phyloP scores from a whole-genome alignment of 31 red algal genomes.

The Asparagopsis taxiformis region DNA sequence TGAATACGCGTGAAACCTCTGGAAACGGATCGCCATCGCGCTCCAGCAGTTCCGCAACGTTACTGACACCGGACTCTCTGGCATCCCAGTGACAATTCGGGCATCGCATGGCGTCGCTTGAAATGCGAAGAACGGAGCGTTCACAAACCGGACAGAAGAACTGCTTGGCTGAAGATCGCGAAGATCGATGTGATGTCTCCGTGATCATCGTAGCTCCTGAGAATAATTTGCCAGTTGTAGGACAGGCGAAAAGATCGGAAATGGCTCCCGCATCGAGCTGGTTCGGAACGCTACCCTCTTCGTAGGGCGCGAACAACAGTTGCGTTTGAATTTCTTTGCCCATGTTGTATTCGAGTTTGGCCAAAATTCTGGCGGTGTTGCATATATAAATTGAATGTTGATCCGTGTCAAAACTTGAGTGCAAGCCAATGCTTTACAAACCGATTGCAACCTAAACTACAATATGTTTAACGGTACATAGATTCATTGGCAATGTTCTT shows the following conservation, averaged over 20 bases:
- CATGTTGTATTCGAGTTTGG: too few species aligned
- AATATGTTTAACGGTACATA: slow-evolving; percentile 76
- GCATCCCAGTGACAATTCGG: slow-evolving; percentile 1
- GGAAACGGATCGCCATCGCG: slow-evolving; percentile 9
- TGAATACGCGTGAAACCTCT: neutral
- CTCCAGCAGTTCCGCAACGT: slow-evolving; percentile 7
- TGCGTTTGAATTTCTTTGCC: too few species aligned
- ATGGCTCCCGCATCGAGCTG: neutral
- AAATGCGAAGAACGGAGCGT: neutral
- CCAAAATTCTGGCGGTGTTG: too few species aligned
- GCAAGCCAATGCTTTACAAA: too few species aligned
- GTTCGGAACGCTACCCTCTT: too few species aligned
- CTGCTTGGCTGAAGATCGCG: slow-evolving; percentile 2
- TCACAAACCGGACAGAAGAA: slow-evolving; percentile 28
- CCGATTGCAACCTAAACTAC: too few species aligned
- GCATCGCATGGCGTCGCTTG: neutral
- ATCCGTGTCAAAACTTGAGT: too few species aligned
- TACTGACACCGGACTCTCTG: slow-evolving; percentile 1
- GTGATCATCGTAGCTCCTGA: neutral
- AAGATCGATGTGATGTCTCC: neutral
- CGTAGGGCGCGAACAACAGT: too few species aligned
- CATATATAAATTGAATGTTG: too few species aligned
- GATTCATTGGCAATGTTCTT: slow-evolving; percentile 82
- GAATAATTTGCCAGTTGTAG: neutral
- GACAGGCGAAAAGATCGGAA: slow-evolving; percentile 1